phyloP scores from a whole-genome alignment of 805 yeast genomes.

The Candida endomychidarum region DNA sequence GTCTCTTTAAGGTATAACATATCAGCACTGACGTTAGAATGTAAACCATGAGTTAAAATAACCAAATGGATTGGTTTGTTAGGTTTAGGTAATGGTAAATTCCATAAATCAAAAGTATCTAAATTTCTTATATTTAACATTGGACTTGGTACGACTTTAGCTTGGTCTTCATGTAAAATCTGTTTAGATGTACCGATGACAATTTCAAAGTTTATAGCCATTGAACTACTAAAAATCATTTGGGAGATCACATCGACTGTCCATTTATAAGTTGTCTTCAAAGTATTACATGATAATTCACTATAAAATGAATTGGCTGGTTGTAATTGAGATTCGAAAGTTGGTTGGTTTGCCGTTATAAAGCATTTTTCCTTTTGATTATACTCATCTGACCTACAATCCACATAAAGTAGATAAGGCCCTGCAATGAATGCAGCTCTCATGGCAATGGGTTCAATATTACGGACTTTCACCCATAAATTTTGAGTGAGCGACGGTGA shows the following conservation, averaged over 20 bases:
- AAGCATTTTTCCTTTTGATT: slow-evolving; percentile 51
- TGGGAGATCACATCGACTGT: slow-evolving; percentile 79
- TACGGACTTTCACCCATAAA: slow-evolving; percentile 60
- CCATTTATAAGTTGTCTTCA: slow-evolving; percentile 67
- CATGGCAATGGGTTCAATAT: slow-evolving; percentile 67
- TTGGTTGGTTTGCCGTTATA: slow-evolving; percentile 76
- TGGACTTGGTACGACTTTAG: slow-evolving; percentile 17
- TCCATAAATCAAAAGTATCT: slow-evolving; percentile 76
- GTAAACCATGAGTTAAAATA: slow-evolving; percentile 86
- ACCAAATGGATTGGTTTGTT: slow-evolving; percentile 76
- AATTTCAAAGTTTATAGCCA: slow-evolving; percentile 68
- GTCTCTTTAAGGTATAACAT: slow-evolving; percentile 83
- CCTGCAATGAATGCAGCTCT: slow-evolving; percentile 88
- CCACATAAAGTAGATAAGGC: slow-evolving; percentile 83
- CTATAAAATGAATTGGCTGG: slow-evolving; percentile 65
- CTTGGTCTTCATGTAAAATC: slow-evolving; percentile 30
- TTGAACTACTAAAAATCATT: slow-evolving; percentile 66
- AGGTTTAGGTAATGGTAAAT: slow-evolving; percentile 49
- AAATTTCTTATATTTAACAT: slow-evolving; percentile 29
- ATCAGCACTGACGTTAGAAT: slow-evolving; percentile 87
- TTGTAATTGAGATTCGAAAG: slow-evolving; percentile 65
- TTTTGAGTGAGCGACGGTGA: slow-evolving; percentile 10
- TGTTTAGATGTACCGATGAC: slow-evolving; percentile 49
- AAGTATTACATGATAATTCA: slow-evolving; percentile 63
- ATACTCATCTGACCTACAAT: slow-evolving; percentile 69